Percentiles rank a stretch among this genome's conserved stretches.
Evolutionary conservation across 2,329 filamentous ascomycete genomes (phyloP).

Genomic region (Mycosphaerella sp.): DNA sequence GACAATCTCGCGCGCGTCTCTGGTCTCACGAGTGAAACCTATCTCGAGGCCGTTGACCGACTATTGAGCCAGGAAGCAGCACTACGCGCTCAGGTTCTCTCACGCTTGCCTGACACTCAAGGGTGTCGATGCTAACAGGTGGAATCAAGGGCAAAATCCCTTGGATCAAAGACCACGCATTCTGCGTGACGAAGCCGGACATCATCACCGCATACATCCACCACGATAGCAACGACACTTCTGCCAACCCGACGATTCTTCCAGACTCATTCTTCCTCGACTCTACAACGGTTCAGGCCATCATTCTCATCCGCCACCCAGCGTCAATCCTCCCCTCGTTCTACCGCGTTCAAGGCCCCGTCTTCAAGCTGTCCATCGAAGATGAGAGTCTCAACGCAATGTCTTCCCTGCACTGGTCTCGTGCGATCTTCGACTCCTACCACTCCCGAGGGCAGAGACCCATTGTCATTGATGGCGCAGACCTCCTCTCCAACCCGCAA

Average conservation of each 20-base stretch:
- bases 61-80: background rate
- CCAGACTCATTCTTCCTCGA: background rate
- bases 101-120: background rate
- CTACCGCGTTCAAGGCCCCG: slow-evolving; percentile 25
- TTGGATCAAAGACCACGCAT: background rate
- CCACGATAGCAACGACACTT: background rate
- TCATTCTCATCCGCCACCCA: slow-evolving; percentile 39
- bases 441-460: background rate
- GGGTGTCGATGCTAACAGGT: background rate
- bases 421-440: background rate
- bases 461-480: background rate
- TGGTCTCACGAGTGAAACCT: background rate
- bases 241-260: background rate
- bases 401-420: background rate
- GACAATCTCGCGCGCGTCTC: background rate
- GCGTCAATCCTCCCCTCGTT: slow-evolving; percentile 36
- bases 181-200: background rate
- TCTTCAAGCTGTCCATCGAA: background rate
- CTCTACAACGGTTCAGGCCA: slow-evolving; percentile 8
- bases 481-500: background rate
- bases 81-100: background rate
- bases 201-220: background rate
- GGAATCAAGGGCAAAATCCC: background rate
- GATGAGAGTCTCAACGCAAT: background rate
- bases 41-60: background rate